Base-by-base conservation (phyloP, 2,329 filamentous ascomycete species). In the Apiospora marii region DNA sequence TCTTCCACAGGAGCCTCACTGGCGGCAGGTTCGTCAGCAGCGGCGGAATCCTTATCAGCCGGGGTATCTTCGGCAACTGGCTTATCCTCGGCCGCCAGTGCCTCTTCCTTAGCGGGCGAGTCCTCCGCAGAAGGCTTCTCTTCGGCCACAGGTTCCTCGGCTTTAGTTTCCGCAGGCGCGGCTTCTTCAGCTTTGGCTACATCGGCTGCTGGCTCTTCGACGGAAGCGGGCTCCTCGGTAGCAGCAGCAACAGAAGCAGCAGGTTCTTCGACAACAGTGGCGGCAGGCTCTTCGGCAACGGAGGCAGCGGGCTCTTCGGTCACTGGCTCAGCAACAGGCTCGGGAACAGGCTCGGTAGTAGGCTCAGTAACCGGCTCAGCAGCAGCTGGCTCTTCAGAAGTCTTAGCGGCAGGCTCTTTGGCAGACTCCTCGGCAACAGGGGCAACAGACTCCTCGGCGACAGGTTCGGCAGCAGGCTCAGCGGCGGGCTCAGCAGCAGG, bases 261-360 rank as follows among this genome's bases (percentile, higher is more conserved):
- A 22, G 49, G 22, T 22, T 71, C 69, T 24, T 68, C 44, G 22
- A 49, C 68, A 19, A 51, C 3, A 6, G 64, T 24, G 64, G 37
- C 6, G 41, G 16, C 34, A 19, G 48, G 22, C 14, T 70, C 48
- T 37, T 71, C 69, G 27, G 41, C 49, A 27, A 24, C 71, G 67
- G 49, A 8, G 44, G 64, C 7, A 30, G 22, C 4, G 44, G 10
- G 12, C 12, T n/a, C 58, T 6, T 70, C 69, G 14, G 24, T 37
- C 7, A 43, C 70, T 41, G 49, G 19, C 10, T 71, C 67, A 13
- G 69, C 46, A 34, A 14, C 37, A 51, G 72, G 74, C 69, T 71
- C 68, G 67, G 71, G 68, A 70, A 73, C 71, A 37, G 75, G 76
- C 44, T 74, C 73, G 46, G 48, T 24, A 30, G 67, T 19, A 14